Conservation (phyloP, 805 yeast genomes). For the Nakazawaea peltata region DNA sequence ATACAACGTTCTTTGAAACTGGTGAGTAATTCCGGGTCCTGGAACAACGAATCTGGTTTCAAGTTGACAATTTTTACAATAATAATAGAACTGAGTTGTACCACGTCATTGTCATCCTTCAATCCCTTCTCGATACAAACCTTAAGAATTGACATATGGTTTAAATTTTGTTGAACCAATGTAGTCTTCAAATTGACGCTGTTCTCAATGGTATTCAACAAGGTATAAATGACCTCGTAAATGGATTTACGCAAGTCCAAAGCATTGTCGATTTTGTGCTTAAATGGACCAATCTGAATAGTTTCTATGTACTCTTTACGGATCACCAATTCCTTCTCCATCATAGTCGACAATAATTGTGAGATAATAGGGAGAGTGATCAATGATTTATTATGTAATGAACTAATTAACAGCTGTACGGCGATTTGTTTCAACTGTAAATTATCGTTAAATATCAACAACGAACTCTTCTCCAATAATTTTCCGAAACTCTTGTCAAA, state of each 20-base stretch:
- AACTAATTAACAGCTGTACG: slow-evolving; percentile 48
- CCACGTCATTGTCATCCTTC: slow-evolving; percentile 54
- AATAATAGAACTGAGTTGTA: slow-evolving; percentile 42
- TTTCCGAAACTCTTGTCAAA: slow-evolving; percentile 12
- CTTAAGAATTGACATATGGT: slow-evolving; percentile 25
- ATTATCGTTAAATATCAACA: slow-evolving; percentile 22
- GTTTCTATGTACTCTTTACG: slow-evolving; percentile 50
- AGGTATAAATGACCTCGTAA: slow-evolving; percentile 59
- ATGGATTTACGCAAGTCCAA: slow-evolving; percentile 64
- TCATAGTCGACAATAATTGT: slow-evolving; percentile 40
- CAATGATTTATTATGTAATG: slow-evolving; percentile 46
- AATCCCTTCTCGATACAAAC: slow-evolving; percentile 41
- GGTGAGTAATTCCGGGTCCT: slow-evolving; percentile 10
- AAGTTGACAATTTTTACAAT: slow-evolving; percentile 28
- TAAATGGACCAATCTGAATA: slow-evolving; percentile 82
- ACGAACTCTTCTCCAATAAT: slow-evolving; percentile 18
- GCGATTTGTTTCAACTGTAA: slow-evolving; percentile 55
- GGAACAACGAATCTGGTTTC: slow-evolving; percentile 17
- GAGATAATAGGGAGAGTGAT: slow-evolving; percentile 37
- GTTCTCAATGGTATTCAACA: slow-evolving; percentile 27
- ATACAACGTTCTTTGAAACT: slow-evolving; percentile 27
- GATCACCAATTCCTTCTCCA: slow-evolving; percentile 42
- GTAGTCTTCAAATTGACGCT: slow-evolving; percentile 10
- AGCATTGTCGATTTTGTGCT: slow-evolving; percentile 74
- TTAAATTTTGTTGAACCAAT: slow-evolving; percentile 17